Conservation (phyloP, 495 filamentous ascomycete species). For the Penicillium odoratum region DNA sequence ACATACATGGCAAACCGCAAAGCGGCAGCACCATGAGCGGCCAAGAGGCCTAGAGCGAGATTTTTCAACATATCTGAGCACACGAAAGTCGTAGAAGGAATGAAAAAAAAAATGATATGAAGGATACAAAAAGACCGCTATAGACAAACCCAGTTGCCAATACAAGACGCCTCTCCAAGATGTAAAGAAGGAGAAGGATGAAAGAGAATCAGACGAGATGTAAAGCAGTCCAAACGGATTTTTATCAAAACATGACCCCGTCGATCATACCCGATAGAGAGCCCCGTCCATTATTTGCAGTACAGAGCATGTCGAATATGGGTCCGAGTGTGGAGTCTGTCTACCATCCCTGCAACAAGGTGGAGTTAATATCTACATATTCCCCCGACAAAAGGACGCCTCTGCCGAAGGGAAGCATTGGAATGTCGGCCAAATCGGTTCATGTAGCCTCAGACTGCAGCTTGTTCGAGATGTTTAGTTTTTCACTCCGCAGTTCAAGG, state of each 20-base stretch:
- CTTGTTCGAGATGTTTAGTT: not conserved
- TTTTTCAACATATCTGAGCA: conserved; percentile 29
- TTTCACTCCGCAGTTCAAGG: not conserved
- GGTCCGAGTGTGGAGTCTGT: conserved; percentile 1
- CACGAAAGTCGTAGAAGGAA: not conserved
- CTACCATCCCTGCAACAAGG: conserved; percentile 12
- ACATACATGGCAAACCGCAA: conserved; percentile 43
- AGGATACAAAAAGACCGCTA: not conserved
- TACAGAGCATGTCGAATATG: conserved; percentile 5
- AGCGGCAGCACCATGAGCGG: conserved; percentile 30
- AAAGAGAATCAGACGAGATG: not conserved
- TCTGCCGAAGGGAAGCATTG: conserved; percentile 3
- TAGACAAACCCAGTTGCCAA: not conserved
- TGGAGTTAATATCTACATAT: conserved; percentile 1
- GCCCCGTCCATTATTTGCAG: not conserved
- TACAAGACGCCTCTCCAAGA: not conserved
- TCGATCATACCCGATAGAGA: not conserved
- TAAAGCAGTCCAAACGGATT: not conserved
- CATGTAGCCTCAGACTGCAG: too few species aligned
- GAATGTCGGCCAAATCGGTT: conserved; percentile 14
- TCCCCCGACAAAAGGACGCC: conserved; percentile 3
- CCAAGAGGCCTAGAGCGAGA: conserved; percentile 33
- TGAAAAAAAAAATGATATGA: not conserved
- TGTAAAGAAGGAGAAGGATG: not conserved
- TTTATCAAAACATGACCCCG: not conserved